phyloP scores from a whole-genome alignment of 2,329 filamentous ascomycete genomes.

The Penicillium sp. region DNA sequence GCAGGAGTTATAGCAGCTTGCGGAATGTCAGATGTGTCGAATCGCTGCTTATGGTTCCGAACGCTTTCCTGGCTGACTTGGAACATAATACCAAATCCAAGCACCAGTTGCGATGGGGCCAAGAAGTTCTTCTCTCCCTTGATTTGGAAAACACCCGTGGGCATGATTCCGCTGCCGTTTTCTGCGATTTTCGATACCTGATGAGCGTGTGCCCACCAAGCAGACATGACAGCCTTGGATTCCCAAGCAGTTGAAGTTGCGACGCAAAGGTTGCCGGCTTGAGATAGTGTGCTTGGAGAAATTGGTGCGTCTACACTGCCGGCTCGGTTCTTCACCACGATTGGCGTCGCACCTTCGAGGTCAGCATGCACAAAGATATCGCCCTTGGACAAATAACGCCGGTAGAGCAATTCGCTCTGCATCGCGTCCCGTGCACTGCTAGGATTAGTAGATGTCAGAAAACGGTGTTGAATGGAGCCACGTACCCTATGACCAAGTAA shows the following conservation, averaged over 20 bases:
- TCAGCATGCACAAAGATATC: slow-evolving; percentile 93
- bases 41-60: slow-evolving; percentile 69
- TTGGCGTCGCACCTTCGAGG: slow-evolving; percentile 75
- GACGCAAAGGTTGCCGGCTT: slow-evolving; percentile 82
- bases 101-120: slow-evolving; percentile 79
- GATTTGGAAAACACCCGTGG: slow-evolving; percentile 75
- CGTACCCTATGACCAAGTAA: slow-evolving; percentile 76
- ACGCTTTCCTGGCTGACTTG: slow-evolving; percentile 86
- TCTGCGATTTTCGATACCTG: slow-evolving; percentile 85
- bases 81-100: slow-evolving; percentile 87
- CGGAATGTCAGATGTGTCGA: slow-evolving; percentile 40
- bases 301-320: slow-evolving; percentile 79
- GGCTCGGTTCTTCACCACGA: slow-evolving; percentile 86
- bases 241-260: slow-evolving; percentile 92
- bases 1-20: slow-evolving; percentile 4
- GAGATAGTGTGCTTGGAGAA: slow-evolving; percentile 83
- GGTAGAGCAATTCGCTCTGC: slow-evolving; percentile 91
- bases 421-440: slow-evolving; percentile 73
- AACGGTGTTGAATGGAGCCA: not conserved
- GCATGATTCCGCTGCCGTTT: slow-evolving; percentile 73
- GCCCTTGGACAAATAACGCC: slow-evolving; percentile 78
- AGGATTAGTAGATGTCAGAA: slow-evolving; percentile 14
- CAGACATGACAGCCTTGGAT: slow-evolving; percentile 90
- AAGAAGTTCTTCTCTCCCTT: slow-evolving; percentile 87
- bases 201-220: slow-evolving; percentile 90